Evolutionary conservation across 108 stramenopile genomes (phyloP), one percentile per base, ranked within the genome.

Genomic region (Nitzschia sp.): DNA sequence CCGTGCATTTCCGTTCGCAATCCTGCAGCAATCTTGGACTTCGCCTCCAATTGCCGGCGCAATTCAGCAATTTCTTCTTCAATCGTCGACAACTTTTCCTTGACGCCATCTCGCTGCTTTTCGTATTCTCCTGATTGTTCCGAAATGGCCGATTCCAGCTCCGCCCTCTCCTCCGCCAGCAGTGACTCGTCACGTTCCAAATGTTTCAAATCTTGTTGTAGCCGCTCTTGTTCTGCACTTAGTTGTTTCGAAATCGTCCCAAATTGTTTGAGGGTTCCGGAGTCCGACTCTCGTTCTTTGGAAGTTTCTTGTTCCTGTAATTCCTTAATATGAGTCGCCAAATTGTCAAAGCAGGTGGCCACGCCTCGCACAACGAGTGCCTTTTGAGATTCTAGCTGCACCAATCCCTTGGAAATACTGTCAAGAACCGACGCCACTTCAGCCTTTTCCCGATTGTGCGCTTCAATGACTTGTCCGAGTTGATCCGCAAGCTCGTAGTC

Each of bases 401-500:
- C 72, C 63, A 89, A 69, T 13, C 79, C 71, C 26, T 69, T 33
- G 27, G 56, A 69, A 69, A 87, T 80, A 35, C 74, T 70, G 41
- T 78, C 46, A 21, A 85, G 52, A 55, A 92, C 78, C 29, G 47
- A 19, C 0, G 69, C 64, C 19, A 78, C 71, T 70, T 85, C 90
- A 11, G 72, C 58, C 50, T 81, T 70, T 54, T 92, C 89, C n/a
- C 63, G 46, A 29, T 82, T 58, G 62, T 89, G 84, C 25, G 57
- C 68, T 8, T 86, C 87, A 46, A 92, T 78, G 13, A 82, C 79
- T 29, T 63, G 63, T n/a, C 73, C 77, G 19, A 95, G 66, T n/a
- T 73, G 73, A 77, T 91, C 90, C 8, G 94, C 94, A 30, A 82
- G 53, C 62, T 95, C 94, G 73, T 88, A 95, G 58, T 95, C 91